Conservation (phyloP, 2,329 filamentous ascomycete species). For the Fusarium sp. region DNA sequence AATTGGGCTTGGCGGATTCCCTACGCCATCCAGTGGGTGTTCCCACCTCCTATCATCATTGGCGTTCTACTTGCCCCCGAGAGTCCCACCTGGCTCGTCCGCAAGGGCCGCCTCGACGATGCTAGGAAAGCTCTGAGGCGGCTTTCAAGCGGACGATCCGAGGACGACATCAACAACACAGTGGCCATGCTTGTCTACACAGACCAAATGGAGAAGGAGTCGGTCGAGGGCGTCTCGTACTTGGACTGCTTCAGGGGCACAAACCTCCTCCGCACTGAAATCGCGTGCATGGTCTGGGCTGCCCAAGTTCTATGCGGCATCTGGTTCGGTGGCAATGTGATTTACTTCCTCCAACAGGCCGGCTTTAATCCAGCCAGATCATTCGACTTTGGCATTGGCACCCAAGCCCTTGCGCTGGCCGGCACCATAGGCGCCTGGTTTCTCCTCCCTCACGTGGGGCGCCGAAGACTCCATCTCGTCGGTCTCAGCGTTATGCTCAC, state of each 20-base stretch:
- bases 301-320: not conserved
- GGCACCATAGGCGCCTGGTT: not conserved
- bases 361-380: not conserved
- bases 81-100: not conserved
- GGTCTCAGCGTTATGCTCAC: not conserved
- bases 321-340: not conserved
- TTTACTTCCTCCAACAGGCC: not conserved
- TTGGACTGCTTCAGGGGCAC: not conserved
- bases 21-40: not conserved
- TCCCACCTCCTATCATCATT: not conserved
- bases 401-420: not conserved
- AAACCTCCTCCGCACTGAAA: not conserved
- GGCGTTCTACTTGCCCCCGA: not conserved
- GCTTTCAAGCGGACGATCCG: not conserved
- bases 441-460: not conserved
- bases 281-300: not conserved
- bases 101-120: not conserved
- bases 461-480: not conserved
- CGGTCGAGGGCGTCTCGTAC: not conserved
- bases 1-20: not conserved
- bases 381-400: not conserved
- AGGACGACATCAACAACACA: not conserved
- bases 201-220: not conserved
- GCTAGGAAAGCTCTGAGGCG: not conserved
- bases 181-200: not conserved